These are phyloP conservation scores for Smittium mucronatum DNA, from an alignment of 371 early-diverging fungal genomes.

Conservation along the genomic window DNA sequence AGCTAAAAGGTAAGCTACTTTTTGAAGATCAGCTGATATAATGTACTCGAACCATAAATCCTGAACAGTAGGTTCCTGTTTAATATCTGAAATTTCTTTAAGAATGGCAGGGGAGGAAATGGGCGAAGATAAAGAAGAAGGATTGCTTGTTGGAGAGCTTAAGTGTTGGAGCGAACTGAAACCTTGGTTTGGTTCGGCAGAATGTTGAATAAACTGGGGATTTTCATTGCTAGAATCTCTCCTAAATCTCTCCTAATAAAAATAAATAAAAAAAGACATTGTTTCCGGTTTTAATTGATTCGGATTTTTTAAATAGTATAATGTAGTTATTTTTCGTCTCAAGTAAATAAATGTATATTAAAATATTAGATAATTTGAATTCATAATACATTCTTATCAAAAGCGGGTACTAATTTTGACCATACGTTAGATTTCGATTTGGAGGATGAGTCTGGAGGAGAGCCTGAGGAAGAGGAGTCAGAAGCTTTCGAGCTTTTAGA, in stretches of 20 bases:
- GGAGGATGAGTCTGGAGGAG: background rate
- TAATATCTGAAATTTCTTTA: background rate
- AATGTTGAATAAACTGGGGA: too few relatives aligned
- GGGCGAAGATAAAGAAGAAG: background rate
- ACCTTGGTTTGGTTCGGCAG: too few relatives aligned
- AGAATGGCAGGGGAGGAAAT: background rate
- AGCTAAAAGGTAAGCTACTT: slow-evolving; percentile 28
- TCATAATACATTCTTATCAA: slow-evolving; percentile 1
- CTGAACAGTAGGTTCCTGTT: slow-evolving; percentile 4
- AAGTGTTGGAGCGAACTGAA: background rate
- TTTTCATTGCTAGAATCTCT: too few relatives aligned
- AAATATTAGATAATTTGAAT: too few relatives aligned
- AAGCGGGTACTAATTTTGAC: background rate
- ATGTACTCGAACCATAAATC: slow-evolving; percentile 30
- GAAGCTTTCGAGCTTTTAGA: background rate
- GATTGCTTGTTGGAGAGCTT: background rate
- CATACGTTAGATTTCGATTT: background rate
- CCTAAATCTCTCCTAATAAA: too few relatives aligned
- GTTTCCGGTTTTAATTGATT: too few relatives aligned
- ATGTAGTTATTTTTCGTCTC: background rate
- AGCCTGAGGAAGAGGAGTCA: background rate
- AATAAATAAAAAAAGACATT: too few relatives aligned
- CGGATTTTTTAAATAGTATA: background rate
- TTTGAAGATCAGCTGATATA: slow-evolving; percentile 31
- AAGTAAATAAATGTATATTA: background rate